phyloP scores from a whole-genome alignment of 345 rosid species.

The Brassica rapa region DNA sequence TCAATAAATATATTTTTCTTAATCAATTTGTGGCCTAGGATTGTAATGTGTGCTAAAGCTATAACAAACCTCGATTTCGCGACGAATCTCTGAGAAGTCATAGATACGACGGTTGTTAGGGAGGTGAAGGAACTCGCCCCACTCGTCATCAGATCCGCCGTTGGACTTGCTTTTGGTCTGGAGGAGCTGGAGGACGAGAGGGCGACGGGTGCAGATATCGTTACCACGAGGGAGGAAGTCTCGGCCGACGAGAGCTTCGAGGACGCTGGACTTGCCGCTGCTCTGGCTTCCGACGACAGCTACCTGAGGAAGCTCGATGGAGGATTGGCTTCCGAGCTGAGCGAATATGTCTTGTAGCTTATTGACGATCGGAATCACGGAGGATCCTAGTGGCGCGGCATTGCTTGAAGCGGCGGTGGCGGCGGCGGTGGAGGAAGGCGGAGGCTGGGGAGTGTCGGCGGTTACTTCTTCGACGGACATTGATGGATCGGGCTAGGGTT shows the following conservation, averaged over 20 bases:
- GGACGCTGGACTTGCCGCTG: conserved; percentile 98
- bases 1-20: too few relatives aligned
- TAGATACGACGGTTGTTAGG: conserved; percentile 65
- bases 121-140: conserved; percentile 92
- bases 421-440: conserved; percentile 36
- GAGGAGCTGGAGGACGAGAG: conserved; percentile 90
- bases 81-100: conserved; percentile 92
- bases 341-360: conserved; percentile 96
- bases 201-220: conserved; percentile 95
- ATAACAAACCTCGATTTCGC: conserved; percentile 74
- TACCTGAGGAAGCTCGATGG: conserved; percentile 96
- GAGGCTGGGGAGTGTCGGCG: conserved; percentile 28
- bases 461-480: conserved; percentile 35
- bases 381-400: conserved; percentile 67
- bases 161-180: conserved; percentile 70
- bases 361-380: conserved; percentile 92
- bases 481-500: conserved; percentile 15
- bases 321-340: conserved; percentile 85
- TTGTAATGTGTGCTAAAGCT: neutral
- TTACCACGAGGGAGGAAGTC: conserved; percentile 93
- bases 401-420: conserved; percentile 12
- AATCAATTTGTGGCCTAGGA: neutral
- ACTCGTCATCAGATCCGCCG: conserved; percentile 78
- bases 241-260: conserved; percentile 96
- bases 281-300: conserved; percentile 99